Percentiles rank a stretch among this genome's conserved stretches.
Evolutionary conservation across 768 basidiomycete genomes (phyloP).

Genomic region (Leccinum subgranulosum): DNA sequence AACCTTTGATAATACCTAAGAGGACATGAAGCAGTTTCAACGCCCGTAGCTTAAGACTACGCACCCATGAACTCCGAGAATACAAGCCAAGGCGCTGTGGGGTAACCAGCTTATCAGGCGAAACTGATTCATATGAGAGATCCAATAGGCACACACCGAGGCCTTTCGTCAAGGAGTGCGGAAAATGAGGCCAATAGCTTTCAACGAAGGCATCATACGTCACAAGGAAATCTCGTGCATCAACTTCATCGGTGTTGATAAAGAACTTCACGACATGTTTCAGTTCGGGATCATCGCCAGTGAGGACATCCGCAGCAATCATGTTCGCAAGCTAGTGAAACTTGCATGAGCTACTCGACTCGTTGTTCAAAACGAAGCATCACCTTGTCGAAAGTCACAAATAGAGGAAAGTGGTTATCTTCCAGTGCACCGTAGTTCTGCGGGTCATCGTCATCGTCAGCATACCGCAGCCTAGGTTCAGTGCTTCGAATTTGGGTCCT

Average conservation of each 20-base stretch:
- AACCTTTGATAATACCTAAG: constrained; percentile 62
- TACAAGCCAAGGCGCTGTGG: constrained; percentile 55
- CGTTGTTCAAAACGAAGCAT: constrained; percentile 3
- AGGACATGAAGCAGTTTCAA: not conserved
- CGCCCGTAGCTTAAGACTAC: constrained; percentile 1
- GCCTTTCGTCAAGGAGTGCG: constrained; percentile 47
- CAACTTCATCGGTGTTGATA: constrained; percentile 6
- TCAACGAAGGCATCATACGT: constrained; percentile 47
- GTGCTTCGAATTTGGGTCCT: constrained; percentile 20
- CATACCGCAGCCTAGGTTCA: constrained; percentile 35
- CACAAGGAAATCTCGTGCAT: constrained; percentile 29
- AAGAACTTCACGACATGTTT: constrained; percentile 15
- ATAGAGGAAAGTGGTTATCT: constrained; percentile 66
- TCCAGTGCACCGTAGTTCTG: constrained; percentile 49
- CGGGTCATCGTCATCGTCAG: constrained; percentile 35
- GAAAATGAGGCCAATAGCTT: constrained; percentile 59
- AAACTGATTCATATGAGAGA: not conserved
- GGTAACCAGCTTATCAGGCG: not conserved
- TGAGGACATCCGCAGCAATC: constrained; percentile 24
- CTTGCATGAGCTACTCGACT: not conserved
- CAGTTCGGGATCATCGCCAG: constrained; percentile 1
- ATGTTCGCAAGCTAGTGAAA: constrained; percentile 20
- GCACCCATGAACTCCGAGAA: constrained; percentile 65
- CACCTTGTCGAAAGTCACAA: constrained; percentile 64
- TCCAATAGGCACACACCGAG: constrained; percentile 40